Evolutionary conservation across 1,284 basidiomycete genomes (phyloP).

Genomic region (Naganishia liquefaciens): DNA sequence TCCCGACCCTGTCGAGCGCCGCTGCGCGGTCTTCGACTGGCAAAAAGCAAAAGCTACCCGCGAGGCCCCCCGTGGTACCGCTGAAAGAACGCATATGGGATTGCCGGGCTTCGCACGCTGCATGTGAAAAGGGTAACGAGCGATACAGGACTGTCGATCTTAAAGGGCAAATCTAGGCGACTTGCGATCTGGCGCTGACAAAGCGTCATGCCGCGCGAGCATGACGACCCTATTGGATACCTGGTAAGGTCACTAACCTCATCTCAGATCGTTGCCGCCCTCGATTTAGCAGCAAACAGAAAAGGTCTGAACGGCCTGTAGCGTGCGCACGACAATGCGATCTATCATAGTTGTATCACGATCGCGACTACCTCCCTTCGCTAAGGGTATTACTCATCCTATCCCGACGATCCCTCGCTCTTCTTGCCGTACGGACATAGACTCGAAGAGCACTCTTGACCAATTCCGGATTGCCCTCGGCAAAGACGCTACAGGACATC

Average conservation of each 20-base stretch:
- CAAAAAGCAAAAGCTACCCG: conserved; percentile 31
- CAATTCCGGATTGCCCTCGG: conserved; percentile 67
- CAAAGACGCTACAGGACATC: conserved; percentile 61
- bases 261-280: not conserved
- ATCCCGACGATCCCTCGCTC: conserved; percentile 28
- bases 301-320: not conserved
- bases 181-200: not conserved
- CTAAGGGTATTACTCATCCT: conserved; percentile 26
- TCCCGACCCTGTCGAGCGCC: conserved; percentile 10
- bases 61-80: conserved; percentile 37
- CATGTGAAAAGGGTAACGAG: conserved; percentile 52
- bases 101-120: conserved; percentile 54
- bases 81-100: conserved; percentile 55
- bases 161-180: conserved; percentile 52
- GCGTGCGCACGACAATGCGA: not conserved
- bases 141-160: conserved; percentile 59
- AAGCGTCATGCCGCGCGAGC: too few species aligned
- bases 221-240: too few species aligned
- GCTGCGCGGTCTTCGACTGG: not conserved
- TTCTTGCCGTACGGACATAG: conserved; percentile 27
- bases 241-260: conserved; percentile 11
- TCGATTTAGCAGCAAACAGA: not conserved
- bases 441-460: conserved; percentile 69
- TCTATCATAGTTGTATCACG: not conserved
- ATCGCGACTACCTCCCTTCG: conserved; percentile 8